These are phyloP conservation scores for Phaeolepiota aurea DNA, from an alignment of 768 basidiomycete species.

Conservation along the genomic window DNA sequence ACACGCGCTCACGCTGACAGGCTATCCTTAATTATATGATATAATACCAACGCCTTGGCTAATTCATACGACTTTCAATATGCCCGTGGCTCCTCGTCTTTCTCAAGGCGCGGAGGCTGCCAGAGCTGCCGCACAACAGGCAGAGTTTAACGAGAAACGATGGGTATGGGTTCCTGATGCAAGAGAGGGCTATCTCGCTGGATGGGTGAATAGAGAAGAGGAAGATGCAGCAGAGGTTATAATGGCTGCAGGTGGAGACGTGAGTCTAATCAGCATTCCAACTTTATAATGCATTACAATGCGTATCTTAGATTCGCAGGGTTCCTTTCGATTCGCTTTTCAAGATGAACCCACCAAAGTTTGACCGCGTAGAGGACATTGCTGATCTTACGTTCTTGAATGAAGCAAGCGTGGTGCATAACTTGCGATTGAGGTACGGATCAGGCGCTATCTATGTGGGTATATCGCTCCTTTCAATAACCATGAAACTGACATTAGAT, in stretches of 20 bases:
- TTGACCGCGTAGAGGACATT: slow-evolving; percentile 95
- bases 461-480: slow-evolving; percentile 19
- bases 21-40: slow-evolving; percentile 1
- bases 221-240: slow-evolving; percentile 78
- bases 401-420: slow-evolving; percentile 98
- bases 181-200: slow-evolving; percentile 87
- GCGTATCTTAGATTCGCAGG: slow-evolving; percentile 19
- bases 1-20: no score
- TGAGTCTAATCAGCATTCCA: slow-evolving; percentile 20
- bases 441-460: slow-evolving; percentile 89
- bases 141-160: slow-evolving; percentile 96
- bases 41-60: slow-evolving; percentile 1
- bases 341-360: slow-evolving; percentile 99
- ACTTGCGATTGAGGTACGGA: slow-evolving; percentile 85
- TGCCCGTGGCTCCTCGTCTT: slow-evolving; percentile 36
- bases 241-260: slow-evolving; percentile 80
- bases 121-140: slow-evolving; percentile 80
- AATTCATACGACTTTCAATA: slow-evolving; percentile 13
- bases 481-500: slow-evolving; percentile 2
- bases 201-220: slow-evolving; percentile 87
- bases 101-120: slow-evolving; percentile 66
- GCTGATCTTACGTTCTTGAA: slow-evolving; percentile 97
- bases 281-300: slow-evolving; percentile 1
- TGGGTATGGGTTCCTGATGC: slow-evolving; percentile 98
- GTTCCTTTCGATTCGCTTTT: slow-evolving; percentile 77